Conservation (phyloP, 202 grass and related monocot genomes). For the Eragrostis tef region DNA sequence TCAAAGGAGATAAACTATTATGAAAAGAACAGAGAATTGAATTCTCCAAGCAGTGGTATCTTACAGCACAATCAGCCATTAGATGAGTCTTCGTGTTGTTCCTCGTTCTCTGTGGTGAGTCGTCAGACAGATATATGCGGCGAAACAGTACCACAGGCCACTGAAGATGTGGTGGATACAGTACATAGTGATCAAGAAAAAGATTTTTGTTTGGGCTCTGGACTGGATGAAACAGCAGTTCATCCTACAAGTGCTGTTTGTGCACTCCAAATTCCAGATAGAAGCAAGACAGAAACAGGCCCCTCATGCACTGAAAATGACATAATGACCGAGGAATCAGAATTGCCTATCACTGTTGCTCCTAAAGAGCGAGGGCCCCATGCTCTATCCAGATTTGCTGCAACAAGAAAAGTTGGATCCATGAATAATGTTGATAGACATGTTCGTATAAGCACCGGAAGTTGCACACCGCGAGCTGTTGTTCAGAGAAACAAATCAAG, state of each 20-base stretch:
- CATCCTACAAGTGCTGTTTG: constrained; percentile 43
- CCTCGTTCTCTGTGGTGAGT: constrained; percentile 20
- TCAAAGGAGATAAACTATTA: constrained; percentile 31
- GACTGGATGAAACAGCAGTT: constrained; percentile 38
- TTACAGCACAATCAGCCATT: constrained; percentile 12
- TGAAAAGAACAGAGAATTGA: constrained; percentile 34
- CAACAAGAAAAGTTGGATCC: constrained; percentile 50
- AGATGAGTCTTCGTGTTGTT: constrained; percentile 40
- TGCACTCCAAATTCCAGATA: constrained; percentile 61
- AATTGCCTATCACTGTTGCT: constrained; percentile 35
- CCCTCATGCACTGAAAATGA: constrained; percentile 31
- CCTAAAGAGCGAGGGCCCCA: constrained; percentile 28
- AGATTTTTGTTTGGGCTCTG: constrained; percentile 20
- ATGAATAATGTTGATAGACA: constrained; percentile 55
- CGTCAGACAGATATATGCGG: constrained; percentile 33
- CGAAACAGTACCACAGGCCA: constrained; percentile 11
- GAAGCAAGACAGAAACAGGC: constrained; percentile 15
- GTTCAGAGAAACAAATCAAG: constrained; percentile 63
- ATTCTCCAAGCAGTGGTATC: constrained; percentile 20
- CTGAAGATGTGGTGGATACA: constrained; percentile 6
- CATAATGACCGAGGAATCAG: constrained; percentile 42
- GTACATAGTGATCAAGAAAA: constrained; percentile 35
- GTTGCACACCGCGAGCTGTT: constrained; percentile 52
- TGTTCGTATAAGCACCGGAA: constrained; percentile 33
- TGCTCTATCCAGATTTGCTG: constrained; percentile 40